phyloP scores from a whole-genome alignment of 768 basidiomycete genomes.

The Pleurotus sapidus region DNA sequence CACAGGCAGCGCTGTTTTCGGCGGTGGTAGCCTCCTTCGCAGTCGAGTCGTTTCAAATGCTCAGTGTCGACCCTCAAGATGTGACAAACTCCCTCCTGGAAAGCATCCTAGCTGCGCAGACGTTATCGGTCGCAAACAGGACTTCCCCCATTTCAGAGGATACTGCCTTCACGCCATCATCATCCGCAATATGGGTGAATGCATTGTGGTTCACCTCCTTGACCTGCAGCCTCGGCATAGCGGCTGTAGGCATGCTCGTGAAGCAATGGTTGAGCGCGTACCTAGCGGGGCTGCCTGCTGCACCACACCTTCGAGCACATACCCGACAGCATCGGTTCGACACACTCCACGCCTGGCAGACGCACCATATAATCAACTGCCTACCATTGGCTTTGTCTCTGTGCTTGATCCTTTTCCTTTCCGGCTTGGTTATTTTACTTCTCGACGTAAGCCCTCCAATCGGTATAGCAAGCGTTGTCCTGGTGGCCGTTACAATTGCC shows the following conservation, averaged over 20 bases:
- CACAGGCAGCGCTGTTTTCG: slow-evolving; percentile 15
- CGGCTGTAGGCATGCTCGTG: slow-evolving; percentile 13
- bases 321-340: slow-evolving; percentile 15
- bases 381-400: slow-evolving; percentile 15
- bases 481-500: slow-evolving; percentile 10
- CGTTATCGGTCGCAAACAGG: neutral
- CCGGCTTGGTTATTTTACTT: slow-evolving; percentile 15
- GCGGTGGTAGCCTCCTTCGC: slow-evolving; percentile 16
- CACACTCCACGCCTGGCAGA: slow-evolving; percentile 15
- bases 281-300: slow-evolving; percentile 9
- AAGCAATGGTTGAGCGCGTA: slow-evolving; percentile 16
- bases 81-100: slow-evolving; percentile 10
- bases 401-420: slow-evolving; percentile 17
- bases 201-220: slow-evolving; percentile 16
- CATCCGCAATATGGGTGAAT: slow-evolving; percentile 15
- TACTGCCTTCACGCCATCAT: slow-evolving; percentile 4
- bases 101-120: slow-evolving; percentile 7
- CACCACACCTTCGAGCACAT: slow-evolving; percentile 9
- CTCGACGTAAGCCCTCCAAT: slow-evolving; percentile 12
- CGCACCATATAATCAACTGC: slow-evolving; percentile 14
- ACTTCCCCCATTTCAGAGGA: neutral
- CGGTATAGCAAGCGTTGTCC: slow-evolving; percentile 12
- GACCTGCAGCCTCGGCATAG: slow-evolving; percentile 13
- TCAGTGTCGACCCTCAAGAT: slow-evolving; percentile 13
- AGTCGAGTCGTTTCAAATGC: slow-evolving; percentile 8